Base-by-base conservation (phyloP, 495 filamentous ascomycete species). In the Opeltia flavorubescens region DNA sequence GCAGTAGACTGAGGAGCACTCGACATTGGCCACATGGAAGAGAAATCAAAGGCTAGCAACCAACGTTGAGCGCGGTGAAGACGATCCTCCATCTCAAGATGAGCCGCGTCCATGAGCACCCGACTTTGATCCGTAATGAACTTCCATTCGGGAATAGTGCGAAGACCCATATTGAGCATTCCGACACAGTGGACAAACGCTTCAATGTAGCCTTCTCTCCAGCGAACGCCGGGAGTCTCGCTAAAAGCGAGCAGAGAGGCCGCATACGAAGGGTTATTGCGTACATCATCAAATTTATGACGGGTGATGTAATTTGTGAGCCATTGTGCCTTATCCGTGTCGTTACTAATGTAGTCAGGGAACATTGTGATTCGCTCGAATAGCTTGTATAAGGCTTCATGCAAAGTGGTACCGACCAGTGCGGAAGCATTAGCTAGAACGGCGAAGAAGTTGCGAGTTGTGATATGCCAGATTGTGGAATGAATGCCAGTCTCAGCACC, bases 141-240 rank as follows among this genome's bases (percentile, higher is more conserved):
- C 31, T 64, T 65, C 62, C 72, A 83, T 52, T 83, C 80, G 2
- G 66, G 64, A 29, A 67, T 66, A 1, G 62, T 56, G 51, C 79
- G 71, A 18, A 81, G 55, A 4, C 65, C 67, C 12, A 60, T 59
- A 21, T 70, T 62, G 48, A 75, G 70, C 77, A 83, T 76, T 11
- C 81, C 81, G 12, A 72, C 75, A 50, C 73, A 76, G 48, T 86
- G 81, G 9, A 76, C 66, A 55, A 81, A 86, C 15, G 76, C 68
- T 57, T 85, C 81, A 3, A 71, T 67, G 71, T 80, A 86, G 15
- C 80, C 76, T 48, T 77, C 71, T 21, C 75, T 69, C 69, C 79
- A 78, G 17, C 71, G 70, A 3, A 83, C 72, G n/a, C 62, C 68
- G 7, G 67, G 62, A 11, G 60, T 65, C 51, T 85, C 81, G 20